Base-by-base conservation (phyloP, 192 early-diverging fungal species). In the Diversispora eburnea region DNA sequence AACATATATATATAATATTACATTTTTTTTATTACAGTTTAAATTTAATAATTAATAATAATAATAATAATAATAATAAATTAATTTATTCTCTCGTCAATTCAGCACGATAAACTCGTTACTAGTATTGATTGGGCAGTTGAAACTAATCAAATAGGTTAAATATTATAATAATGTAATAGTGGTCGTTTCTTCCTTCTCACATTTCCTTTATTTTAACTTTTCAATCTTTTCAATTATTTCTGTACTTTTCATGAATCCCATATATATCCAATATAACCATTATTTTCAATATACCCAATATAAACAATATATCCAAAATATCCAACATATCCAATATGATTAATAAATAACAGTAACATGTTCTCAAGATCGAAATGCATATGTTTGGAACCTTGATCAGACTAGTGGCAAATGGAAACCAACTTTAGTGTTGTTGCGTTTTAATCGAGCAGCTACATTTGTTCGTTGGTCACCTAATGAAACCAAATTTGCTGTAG, bases 401-500 rank as follows among this genome's bases (percentile, higher is more conserved):
- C 69, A 75, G 2, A 75, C 76, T 19, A 72, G 73, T 42, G 70
- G 77, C 51, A 74, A 77, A 15, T 99, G 97, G 97, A 92, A 92
- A 75, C 95, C 94, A 22, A 91, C 89, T 43, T 83, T 98, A 19
- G 97, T 98, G 19, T 87, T 96, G 42, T 83, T 98, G 71, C 93
- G 96, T 61, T 94, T 98, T 82, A 94, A 97, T 85, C 91, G 97
- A 56, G 95, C 96, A 46, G 97, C 97, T 7, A 98, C 96, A 5
- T 91, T 85, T 81, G 95, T 92, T 7, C 84, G 88, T 64, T 99
- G 97, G 97, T 93, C 91, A 20, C 97, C 97, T 41, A 85, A 83
- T 60, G 96, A 97, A 82, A 89, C 96, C 85, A 99, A 99, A 87
- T 99, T 99, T 88, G 97, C 97, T 2, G 96, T 96, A 3, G 96